These are phyloP conservation scores for Amanita molliuscula DNA, from an alignment of 768 basidiomycete species.

Conservation along the genomic window DNA sequence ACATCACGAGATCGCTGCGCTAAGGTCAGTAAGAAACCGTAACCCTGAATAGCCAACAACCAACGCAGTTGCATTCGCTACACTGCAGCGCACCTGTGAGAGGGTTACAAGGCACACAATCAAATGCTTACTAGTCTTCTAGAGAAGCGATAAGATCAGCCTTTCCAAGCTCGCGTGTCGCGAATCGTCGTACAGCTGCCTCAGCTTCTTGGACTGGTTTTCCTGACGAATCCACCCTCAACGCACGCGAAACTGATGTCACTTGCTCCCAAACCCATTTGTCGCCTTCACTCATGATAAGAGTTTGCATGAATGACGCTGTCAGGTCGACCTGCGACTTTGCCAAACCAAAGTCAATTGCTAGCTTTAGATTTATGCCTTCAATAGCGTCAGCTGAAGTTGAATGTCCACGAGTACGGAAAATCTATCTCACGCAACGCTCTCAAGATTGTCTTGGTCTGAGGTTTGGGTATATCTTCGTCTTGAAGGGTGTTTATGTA, in stretches of 20 bases:
- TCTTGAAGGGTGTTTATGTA: constrained; percentile 87
- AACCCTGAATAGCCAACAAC: constrained; percentile 3
- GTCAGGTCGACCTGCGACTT: constrained; percentile 76
- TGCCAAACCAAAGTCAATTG: constrained; percentile 81
- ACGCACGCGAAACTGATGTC: constrained; percentile 54
- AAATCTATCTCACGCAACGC: constrained; percentile 50
- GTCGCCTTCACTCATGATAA: constrained; percentile 96
- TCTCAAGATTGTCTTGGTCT: constrained; percentile 67
- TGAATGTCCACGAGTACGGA: background rate
- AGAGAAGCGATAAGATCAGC: constrained; percentile 70
- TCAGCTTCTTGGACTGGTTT: constrained; percentile 72
- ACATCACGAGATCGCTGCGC: constrained; percentile 59
- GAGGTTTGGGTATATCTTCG: constrained; percentile 57
- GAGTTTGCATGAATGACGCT: constrained; percentile 87
- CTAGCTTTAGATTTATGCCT: constrained; percentile 83
- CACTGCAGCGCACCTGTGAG: constrained; percentile 27
- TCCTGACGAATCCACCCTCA: constrained; percentile 56
- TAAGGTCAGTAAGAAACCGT: background rate
- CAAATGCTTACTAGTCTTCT: constrained; percentile 73
- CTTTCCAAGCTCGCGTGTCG: constrained; percentile 76
- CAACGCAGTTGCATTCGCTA: constrained; percentile 78
- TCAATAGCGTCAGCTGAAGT: background rate
- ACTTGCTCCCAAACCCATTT: constrained; percentile 75
- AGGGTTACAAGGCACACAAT: background rate
- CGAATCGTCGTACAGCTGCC: constrained; percentile 72